Base-by-base conservation (phyloP, 306 rosid genomes). In the Mimosa pudica region DNA sequence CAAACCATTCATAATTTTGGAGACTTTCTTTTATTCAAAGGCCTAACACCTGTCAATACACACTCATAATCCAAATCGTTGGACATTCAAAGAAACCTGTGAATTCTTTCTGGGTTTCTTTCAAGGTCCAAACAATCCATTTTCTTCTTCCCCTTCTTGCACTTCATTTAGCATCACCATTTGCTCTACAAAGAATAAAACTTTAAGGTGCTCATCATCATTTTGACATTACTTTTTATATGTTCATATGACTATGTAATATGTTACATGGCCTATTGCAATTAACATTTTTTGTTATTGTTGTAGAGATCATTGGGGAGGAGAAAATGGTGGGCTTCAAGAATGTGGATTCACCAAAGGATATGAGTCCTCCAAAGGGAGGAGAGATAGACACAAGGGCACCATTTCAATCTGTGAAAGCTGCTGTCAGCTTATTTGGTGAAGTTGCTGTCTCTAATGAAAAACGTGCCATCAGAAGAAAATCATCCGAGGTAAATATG, bases 381-480 rank as follows among this genome's bases (percentile, higher is more conserved):
- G 97, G 97, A 77, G 98, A 89, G 87, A 92, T 95, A 13, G 99
- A 95, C 87, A 95, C 98, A 41, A 81, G 99, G 71, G 93, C 98
- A 0, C 99, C 99, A n/a, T 95, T 95, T 83, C 97, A 93, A 87
- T 95, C 99, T 47, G 99, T 95, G 77, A 95, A 87, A 82, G 98
- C 97, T 60, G 99, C 99, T 45, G 92, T 95, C 63, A 82, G 87
- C 84, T 83, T 95, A 54, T 95, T 95, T 82, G 96, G 97, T 75
- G 97, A 86, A 80, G 99, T 95, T 8, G 88, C 92, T 1, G 82
- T 89, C 79, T 63, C 89, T 12, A 88, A 36, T 81, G 91, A 82
- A 10, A 81, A 51, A 57, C 88, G 75, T 66, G 2, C 86, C 65
- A 12, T 83, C 81, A 91, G 78, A 80, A 88, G 81, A 73, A 91